Percentiles rank a stretch among this genome's conserved stretches.
Evolutionary conservation across 371 early-diverging fungal species (phyloP).

Genomic region (Rhizopus stolonifer): DNA sequence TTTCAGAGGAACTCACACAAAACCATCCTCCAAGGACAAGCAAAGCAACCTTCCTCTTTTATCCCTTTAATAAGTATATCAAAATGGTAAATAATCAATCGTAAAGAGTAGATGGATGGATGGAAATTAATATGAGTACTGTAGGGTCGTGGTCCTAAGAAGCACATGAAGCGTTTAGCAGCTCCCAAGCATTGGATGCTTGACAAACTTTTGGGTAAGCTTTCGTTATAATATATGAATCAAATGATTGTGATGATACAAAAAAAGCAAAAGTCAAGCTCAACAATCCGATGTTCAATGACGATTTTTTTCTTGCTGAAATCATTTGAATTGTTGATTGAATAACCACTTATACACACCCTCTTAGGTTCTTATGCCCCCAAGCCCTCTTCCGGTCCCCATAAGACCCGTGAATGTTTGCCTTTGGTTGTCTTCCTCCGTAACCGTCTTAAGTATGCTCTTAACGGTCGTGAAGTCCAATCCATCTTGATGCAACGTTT

Average conservation of each 20-base stretch:
- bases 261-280: slow-evolving; percentile 44
- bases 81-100: slow-evolving; percentile 26
- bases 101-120: slow-evolving; percentile 16
- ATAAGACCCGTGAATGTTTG: slow-evolving; percentile 99
- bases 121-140: not conserved
- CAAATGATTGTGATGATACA: slow-evolving; percentile 34
- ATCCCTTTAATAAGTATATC: slow-evolving; percentile 31
- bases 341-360: not conserved
- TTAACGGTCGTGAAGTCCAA: slow-evolving; percentile 97
- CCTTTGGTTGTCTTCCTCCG: slow-evolving; percentile 98
- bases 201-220: slow-evolving; percentile 87
- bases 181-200: slow-evolving; percentile 99
- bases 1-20: no score
- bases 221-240: not conserved
- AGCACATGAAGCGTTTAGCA: slow-evolving; percentile 99
- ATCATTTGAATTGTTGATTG: not conserved
- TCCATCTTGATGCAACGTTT: slow-evolving; percentile 97
- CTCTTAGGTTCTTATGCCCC: slow-evolving; percentile 79
- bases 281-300: slow-evolving; percentile 41
- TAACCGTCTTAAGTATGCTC: slow-evolving; percentile 98
- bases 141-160: slow-evolving; percentile 98
- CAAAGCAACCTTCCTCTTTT: slow-evolving; percentile 23
- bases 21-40: no score
- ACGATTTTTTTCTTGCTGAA: slow-evolving; percentile 20
- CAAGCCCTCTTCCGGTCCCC: slow-evolving; percentile 98